Conservation (phyloP, 768 basidiomycete genomes). For the Termitomyces sp. region DNA sequence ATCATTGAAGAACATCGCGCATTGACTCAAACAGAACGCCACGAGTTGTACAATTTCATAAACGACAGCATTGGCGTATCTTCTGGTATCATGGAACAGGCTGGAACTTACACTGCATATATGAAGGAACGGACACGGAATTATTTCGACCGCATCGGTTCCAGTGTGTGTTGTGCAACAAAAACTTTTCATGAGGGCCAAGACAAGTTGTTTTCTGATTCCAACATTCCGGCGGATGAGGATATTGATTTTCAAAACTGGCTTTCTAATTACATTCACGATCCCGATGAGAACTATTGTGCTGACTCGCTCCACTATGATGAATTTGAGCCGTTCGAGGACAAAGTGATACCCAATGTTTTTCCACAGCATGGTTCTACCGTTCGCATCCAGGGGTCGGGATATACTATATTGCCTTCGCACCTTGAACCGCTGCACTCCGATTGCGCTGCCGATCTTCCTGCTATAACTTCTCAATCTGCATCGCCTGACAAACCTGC, state of each 20-base stretch:
- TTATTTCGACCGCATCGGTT: conserved; percentile 39
- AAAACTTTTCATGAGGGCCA: not conserved
- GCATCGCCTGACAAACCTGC: not conserved
- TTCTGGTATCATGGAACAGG: conserved; percentile 40
- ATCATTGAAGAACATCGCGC: conserved; percentile 23
- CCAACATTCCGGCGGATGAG: conserved; percentile 10
- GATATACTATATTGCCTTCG: not conserved
- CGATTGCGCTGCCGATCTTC: not conserved
- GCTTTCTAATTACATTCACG: conserved; percentile 17
- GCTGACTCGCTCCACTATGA: not conserved
- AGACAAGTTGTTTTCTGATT: not conserved
- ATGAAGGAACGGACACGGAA: conserved; percentile 43
- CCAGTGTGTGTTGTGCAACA: conserved; percentile 6
- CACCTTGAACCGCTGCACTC: not conserved
- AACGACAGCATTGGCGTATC: conserved; percentile 42
- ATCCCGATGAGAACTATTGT: not conserved
- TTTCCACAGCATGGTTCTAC: not conserved
- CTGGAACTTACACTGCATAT: conserved; percentile 44
- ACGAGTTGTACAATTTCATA: conserved; percentile 45
- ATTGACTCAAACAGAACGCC: conserved; percentile 40
- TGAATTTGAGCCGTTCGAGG: not conserved
- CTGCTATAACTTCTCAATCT: not conserved
- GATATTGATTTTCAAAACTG: conserved; percentile 23
- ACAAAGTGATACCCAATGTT: not conserved
- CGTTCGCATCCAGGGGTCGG: not conserved